Evolutionary conservation across 768 basidiomycete genomes (phyloP), one percentile per base, ranked within the genome.

Genomic region (Strobilomyces dryophilus): DNA sequence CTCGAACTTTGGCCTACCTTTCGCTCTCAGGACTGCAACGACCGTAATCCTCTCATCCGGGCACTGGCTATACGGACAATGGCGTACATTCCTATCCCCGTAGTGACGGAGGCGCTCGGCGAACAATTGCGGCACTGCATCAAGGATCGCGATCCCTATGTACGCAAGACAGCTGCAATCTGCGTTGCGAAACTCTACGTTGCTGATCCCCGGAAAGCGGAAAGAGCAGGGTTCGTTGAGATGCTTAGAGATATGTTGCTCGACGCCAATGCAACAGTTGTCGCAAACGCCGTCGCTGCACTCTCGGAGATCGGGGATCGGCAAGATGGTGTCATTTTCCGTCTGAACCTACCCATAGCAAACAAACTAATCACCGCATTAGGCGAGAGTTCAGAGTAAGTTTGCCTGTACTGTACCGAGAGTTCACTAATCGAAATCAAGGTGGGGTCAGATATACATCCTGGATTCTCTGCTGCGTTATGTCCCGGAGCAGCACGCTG

Each of bases 381-480:
- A 54, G 85, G 85, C 21, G 97, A 98, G 74, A 97, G 95, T 64
- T 98, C 95, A 53, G 97, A 98, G 97, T 98, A 66, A 61, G 93
- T 84, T 32, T 14, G 34, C 42, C 18, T 52, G 29, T 32, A 18
- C 8, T 37, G 24, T 48, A 24, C 49, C 42, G 35, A 12, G 15
- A 36, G 47, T 52, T 53, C 52, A 29, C 61, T 54, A 55, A 59
- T 53, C 20, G 17, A 53, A 46, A 41, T 59, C 12, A 66, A 99
- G 95, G 70, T 99, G 97, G 97, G 95, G 95, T 1, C 95, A 98
- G 70, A 93, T 98, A 48, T 99, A 98, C 66, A 98, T 99, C 58
- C 77, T 99, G 39, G 97, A 99, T 68, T 91, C 92, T 1, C 71
- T 99, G 29, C 71, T 99, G 51, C 90, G 94, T 36, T 98, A 89